Conservation (phyloP, 495 filamentous ascomycete genomes). For the Chaetomium tenue region DNA sequence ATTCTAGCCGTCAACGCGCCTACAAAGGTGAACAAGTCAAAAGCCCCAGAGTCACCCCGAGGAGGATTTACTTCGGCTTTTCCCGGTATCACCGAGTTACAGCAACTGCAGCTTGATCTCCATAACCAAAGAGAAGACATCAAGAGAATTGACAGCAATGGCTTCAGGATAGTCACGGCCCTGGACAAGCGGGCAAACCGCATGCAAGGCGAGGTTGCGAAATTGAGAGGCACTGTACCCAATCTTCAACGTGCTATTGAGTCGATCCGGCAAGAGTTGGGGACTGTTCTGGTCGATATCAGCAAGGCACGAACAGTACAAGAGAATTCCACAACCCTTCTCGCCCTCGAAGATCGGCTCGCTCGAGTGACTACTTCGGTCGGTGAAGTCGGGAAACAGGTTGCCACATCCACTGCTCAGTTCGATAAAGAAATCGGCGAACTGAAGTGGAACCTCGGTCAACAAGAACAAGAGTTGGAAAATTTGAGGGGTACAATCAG, state of each 20-base stretch:
- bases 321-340: slow-evolving; percentile 17
- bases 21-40: slow-evolving; percentile 1
- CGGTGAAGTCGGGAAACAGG: slow-evolving; percentile 8
- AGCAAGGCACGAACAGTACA: slow-evolving; percentile 18
- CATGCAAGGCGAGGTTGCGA: slow-evolving; percentile 31
- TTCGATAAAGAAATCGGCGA: slow-evolving; percentile 8
- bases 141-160: slow-evolving; percentile 36
- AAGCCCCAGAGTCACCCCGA: neutral
- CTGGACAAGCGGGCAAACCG: slow-evolving; percentile 33
- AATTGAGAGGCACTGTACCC: slow-evolving; percentile 25
- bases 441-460: slow-evolving; percentile 14
- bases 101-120: slow-evolving; percentile 30
- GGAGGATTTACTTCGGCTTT: neutral
- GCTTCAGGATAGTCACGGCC: slow-evolving; percentile 35
- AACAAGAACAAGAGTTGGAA: slow-evolving; percentile 15
- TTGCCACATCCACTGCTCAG: neutral
- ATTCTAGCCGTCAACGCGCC: slow-evolving; percentile 31
- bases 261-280: slow-evolving; percentile 24
- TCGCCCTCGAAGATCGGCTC: slow-evolving; percentile 25
- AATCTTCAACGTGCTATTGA: slow-evolving; percentile 23
- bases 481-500: slow-evolving; percentile 4
- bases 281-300: slow-evolving; percentile 28
- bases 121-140: slow-evolving; percentile 36
- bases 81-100: slow-evolving; percentile 14
- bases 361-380: slow-evolving; percentile 2